A percentile compares a stretch with the other conserved stretches of the same genome.
Evolutionary conservation across 164 flowering plant species (phyloP).

Genomic region (Piper betle): DNA sequence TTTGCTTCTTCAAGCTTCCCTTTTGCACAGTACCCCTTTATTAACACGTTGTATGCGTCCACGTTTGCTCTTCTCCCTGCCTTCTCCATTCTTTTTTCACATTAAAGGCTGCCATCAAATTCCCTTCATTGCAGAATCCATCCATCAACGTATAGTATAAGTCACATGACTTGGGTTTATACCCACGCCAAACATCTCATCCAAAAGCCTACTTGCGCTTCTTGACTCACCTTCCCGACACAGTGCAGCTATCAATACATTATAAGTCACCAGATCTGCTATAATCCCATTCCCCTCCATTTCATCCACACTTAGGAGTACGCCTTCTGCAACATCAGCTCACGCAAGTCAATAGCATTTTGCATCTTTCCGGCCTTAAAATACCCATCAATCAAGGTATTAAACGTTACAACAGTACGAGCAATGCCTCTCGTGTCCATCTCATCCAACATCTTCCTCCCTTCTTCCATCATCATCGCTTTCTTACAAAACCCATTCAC

Average conservation of each 20-base stretch:
- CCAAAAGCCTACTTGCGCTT: slow-evolving; percentile 17
- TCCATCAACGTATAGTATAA: slow-evolving; percentile 9
- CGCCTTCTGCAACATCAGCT: no score
- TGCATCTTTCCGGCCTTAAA: no score
- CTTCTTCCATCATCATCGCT: no score
- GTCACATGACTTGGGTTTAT: slow-evolving; percentile 19
- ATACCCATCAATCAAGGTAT: no score
- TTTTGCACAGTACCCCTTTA: slow-evolving; percentile 21
- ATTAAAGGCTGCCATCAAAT: slow-evolving; percentile 14
- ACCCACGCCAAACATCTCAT: slow-evolving; percentile 18
- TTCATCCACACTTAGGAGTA: slow-evolving; percentile 1
- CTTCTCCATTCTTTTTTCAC: slow-evolving; percentile 21
- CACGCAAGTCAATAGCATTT: no score
- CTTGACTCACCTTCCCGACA: slow-evolving; percentile 14
- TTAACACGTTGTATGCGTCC: slow-evolving; percentile 23
- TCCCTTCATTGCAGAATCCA: slow-evolving; percentile 21
- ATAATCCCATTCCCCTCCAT: slow-evolving; percentile 18
- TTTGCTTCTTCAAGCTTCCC: slow-evolving; percentile 24
- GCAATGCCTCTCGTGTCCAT: no score
- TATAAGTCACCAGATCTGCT: slow-evolving; percentile 19
- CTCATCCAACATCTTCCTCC: no score
- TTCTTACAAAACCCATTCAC: no score
- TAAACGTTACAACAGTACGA: no score
- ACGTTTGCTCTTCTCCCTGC: slow-evolving; percentile 18
- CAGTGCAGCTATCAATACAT: slow-evolving; percentile 19